phyloP scores from a whole-genome alignment of 2,329 filamentous ascomycete species.

The Epichloe baconii region DNA sequence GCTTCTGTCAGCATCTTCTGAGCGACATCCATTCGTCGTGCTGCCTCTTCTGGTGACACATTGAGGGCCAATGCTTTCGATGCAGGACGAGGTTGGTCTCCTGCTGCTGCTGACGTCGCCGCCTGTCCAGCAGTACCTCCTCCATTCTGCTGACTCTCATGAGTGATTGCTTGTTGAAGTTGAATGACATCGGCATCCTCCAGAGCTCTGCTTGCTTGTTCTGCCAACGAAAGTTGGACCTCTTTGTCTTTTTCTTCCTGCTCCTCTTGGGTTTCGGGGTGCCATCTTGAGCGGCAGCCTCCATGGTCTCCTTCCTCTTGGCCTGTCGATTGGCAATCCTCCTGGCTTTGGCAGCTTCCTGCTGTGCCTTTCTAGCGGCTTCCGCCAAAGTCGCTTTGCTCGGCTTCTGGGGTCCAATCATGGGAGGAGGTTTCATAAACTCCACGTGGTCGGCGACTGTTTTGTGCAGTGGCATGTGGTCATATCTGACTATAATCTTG shows the following conservation, averaged over 20 bases:
- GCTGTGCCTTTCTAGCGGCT: slow-evolving; percentile 13
- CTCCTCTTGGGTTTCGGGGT: slow-evolving; percentile 17
- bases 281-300: neutral
- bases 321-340: slow-evolving; percentile 13
- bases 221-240: slow-evolving; percentile 3
- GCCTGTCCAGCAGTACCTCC: neutral
- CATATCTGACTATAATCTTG: slow-evolving; percentile 38
- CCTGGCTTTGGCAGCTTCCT: slow-evolving; percentile 13
- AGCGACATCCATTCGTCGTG: slow-evolving; percentile 35
- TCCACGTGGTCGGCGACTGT: slow-evolving; percentile 38
- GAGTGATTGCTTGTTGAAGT: slow-evolving; percentile 1
- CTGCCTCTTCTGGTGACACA: slow-evolving; percentile 31
- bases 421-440: slow-evolving; percentile 32
- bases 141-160: neutral
- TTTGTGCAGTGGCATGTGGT: slow-evolving; percentile 43
- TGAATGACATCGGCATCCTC: slow-evolving; percentile 2
- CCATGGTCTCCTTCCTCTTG: slow-evolving; percentile 14
- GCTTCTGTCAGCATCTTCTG: slow-evolving; percentile 31
- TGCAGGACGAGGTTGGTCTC: slow-evolving; percentile 1
- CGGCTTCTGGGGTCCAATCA: slow-evolving; percentile 15
- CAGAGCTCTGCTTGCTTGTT: slow-evolving; percentile 5
- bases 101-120: slow-evolving; percentile 3
- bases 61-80: slow-evolving; percentile 17
- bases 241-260: slow-evolving; percentile 11
- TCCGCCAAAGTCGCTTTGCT: neutral